Conservation (phyloP, 257 asterid species). For the Coffea canephora region DNA sequence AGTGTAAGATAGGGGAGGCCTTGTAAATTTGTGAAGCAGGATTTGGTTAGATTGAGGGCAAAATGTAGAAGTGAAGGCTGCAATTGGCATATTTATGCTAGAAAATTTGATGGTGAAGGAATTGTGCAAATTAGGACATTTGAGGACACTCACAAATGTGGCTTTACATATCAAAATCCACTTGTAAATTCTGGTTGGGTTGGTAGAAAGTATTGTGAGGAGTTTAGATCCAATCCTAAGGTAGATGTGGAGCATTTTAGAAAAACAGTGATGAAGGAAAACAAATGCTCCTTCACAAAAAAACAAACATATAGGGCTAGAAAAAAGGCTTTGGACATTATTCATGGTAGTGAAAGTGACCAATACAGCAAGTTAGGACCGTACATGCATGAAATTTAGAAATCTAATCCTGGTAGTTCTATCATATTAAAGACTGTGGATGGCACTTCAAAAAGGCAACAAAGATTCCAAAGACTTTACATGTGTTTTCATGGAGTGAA, state of each 20-base stretch:
- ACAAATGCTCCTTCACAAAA: background rate
- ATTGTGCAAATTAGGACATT: background rate
- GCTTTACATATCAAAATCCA: background rate
- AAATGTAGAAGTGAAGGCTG: background rate
- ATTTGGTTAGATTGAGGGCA: background rate
- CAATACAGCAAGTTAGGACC: background rate
- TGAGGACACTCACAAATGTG: background rate
- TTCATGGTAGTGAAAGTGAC: no score
- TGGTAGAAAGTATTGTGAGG: background rate
- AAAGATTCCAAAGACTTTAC: background rate
- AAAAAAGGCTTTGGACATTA: background rate
- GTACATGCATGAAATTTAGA: background rate
- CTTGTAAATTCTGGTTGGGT: background rate
- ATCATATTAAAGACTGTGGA: background rate
- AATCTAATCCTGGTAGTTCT: background rate
- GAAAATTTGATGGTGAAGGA: background rate
- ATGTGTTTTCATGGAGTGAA: background rate
- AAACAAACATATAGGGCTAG: background rate
- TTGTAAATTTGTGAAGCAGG: background rate
- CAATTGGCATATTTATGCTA: background rate
- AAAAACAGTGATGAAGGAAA: background rate
- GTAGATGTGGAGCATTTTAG: background rate
- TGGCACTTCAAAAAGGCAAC: background rate
- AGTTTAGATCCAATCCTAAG: background rate
- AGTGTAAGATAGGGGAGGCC: background rate